phyloP scores from a whole-genome alignment of 2,329 filamentous ascomycete species.

The Epichloe coenophiala region DNA sequence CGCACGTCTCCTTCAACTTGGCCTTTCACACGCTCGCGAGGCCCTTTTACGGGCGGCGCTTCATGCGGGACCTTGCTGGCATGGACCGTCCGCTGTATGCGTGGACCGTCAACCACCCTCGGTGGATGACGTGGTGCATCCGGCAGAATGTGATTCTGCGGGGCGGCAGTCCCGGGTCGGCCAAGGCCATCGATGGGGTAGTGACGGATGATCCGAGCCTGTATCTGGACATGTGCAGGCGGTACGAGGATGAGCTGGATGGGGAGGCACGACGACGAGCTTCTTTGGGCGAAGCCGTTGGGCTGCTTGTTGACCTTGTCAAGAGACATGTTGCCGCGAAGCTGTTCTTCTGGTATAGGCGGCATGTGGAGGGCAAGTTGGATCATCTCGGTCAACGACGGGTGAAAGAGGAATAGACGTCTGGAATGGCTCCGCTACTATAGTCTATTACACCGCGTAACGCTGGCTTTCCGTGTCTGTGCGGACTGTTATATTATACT shows the following conservation, averaged over 20 bases:
- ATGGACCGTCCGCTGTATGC: conserved; percentile 48
- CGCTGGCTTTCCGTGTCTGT: too few species aligned
- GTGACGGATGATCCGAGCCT: conserved; percentile 70
- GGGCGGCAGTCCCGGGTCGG: background rate
- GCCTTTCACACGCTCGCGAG: conserved; percentile 55
- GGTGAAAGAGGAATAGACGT: background rate
- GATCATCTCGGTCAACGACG: conserved; percentile 15
- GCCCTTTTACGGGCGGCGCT: conserved; percentile 45
- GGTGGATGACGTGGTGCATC: conserved; percentile 73
- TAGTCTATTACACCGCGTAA: too few species aligned
- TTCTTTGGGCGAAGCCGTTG: conserved; percentile 7
- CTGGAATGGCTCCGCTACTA: too few species aligned
- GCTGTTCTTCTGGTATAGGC: conserved; percentile 13
- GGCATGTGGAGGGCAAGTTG: conserved; percentile 14
- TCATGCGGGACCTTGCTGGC: conserved; percentile 45
- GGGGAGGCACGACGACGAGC: background rate
- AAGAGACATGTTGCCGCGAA: conserved; percentile 11
- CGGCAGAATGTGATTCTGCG: conserved; percentile 11
- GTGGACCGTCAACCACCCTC: conserved; percentile 78
- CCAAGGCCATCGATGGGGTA: conserved; percentile 48
- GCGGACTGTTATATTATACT: too few species aligned
- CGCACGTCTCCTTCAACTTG: conserved; percentile 68
- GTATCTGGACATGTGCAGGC: conserved; percentile 47
- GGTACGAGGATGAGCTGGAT: conserved; percentile 18
- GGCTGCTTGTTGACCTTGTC: conserved; percentile 9